A percentile compares a stretch with the other conserved stretches of the same genome.
Evolutionary conservation across 176 grass and related monocot species (phyloP).

Genomic region (Calamus simplicifolius): DNA sequence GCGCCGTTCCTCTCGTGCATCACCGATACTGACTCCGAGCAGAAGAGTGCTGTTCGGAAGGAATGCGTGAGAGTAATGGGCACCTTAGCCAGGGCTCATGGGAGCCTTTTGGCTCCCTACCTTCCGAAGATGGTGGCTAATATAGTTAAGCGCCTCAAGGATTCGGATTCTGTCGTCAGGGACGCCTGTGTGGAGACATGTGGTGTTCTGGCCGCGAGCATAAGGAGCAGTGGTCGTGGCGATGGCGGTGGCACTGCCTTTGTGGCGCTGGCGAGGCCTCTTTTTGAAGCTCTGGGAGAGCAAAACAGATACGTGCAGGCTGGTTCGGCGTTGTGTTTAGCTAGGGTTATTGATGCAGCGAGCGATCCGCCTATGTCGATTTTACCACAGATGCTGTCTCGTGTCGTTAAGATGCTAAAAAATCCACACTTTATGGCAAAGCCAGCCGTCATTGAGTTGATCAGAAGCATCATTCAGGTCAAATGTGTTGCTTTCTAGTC

Average conservation of each 20-base stretch:
- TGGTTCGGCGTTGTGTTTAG: slow-evolving; percentile 72
- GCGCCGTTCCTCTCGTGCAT: slow-evolving; percentile 78
- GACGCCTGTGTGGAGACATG: slow-evolving; percentile 87
- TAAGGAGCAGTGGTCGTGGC: slow-evolving; percentile 29
- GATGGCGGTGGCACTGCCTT: slow-evolving; percentile 23
- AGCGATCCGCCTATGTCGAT: slow-evolving; percentile 56
- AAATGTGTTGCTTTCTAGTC: too few species aligned
- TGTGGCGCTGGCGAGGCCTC: slow-evolving; percentile 55
- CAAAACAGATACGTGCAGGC: slow-evolving; percentile 81
- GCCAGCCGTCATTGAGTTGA: slow-evolving; percentile 73
- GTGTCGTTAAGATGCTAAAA: slow-evolving; percentile 86
- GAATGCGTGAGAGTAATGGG: slow-evolving; percentile 80
- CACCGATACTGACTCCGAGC: slow-evolving; percentile 65
- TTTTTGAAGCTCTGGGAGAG: slow-evolving; percentile 85
- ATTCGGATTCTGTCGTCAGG: slow-evolving; percentile 74
- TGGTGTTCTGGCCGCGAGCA: slow-evolving; percentile 54
- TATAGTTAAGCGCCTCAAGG: slow-evolving; percentile 68
- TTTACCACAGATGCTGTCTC: slow-evolving; percentile 67
- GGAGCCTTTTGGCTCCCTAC: slow-evolving; percentile 51
- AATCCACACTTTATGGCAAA: slow-evolving; percentile 99
- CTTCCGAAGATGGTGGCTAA: slow-evolving; percentile 52
- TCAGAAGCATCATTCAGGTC: slow-evolving; percentile 98
- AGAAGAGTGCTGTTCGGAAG: slow-evolving; percentile 66
- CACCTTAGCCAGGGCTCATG: slow-evolving; percentile 45
- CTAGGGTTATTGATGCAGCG: slow-evolving; percentile 80